Conservation (phyloP, 2,329 filamentous ascomycete species). For the Cladosporium sp. region DNA sequence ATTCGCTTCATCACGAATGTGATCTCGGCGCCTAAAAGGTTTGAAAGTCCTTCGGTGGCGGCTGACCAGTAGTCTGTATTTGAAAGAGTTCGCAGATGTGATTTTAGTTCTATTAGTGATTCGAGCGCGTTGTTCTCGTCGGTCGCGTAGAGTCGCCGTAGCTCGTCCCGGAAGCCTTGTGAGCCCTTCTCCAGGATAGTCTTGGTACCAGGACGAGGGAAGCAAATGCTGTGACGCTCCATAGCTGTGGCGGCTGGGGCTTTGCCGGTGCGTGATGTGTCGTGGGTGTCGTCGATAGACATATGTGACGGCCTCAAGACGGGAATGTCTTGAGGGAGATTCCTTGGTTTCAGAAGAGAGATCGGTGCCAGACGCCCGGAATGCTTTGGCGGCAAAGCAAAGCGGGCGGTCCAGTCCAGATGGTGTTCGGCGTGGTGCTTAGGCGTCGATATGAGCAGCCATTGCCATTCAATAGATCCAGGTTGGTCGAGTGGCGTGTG, state of each 20-base stretch:
- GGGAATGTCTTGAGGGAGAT: neutral
- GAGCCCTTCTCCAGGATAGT: constrained; percentile 31
- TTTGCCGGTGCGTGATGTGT: neutral
- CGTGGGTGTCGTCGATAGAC: constrained; percentile 8
- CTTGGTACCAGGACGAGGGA: constrained; percentile 33
- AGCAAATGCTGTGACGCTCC: constrained; percentile 33
- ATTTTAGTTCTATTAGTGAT: constrained; percentile 61
- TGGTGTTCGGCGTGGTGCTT: neutral
- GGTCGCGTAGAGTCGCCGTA: constrained; percentile 29
- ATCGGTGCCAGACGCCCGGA: constrained; percentile 12
- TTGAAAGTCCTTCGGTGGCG: constrained; percentile 65
- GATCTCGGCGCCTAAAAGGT: constrained; percentile 66
- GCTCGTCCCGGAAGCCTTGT: constrained; percentile 30
- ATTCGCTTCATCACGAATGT: constrained; percentile 68
- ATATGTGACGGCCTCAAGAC: neutral
- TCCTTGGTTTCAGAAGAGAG: constrained; percentile 15
- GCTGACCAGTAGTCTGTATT: constrained; percentile 65
- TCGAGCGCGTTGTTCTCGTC: constrained; percentile 64
- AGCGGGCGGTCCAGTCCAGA: constrained; percentile 4
- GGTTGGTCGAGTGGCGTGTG: neutral
- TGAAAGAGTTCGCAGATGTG: constrained; percentile 53
- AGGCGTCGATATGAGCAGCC: constrained; percentile 11
- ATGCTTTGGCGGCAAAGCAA: constrained; percentile 16
- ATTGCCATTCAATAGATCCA: constrained; percentile 5
- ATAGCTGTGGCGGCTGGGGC: constrained; percentile 18